phyloP scores from a whole-genome alignment of 2,329 filamentous ascomycete species.

The Pseudogymnoascus sp. region DNA sequence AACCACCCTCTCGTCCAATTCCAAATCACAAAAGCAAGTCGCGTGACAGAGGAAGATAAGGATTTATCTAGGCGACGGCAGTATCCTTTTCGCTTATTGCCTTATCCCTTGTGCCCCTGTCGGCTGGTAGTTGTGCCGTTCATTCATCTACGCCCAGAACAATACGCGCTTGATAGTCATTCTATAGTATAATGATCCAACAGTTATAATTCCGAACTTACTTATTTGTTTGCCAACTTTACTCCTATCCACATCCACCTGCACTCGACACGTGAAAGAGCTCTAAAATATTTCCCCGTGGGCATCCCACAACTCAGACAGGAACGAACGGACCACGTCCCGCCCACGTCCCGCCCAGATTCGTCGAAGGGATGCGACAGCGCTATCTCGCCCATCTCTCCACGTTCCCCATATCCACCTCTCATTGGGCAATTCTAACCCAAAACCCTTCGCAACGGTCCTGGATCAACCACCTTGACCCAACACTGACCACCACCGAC shows the following conservation, averaged over 20 bases:
- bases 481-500: neutral
- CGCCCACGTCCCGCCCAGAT: neutral
- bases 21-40: neutral
- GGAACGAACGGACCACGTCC: neutral
- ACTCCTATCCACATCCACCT: neutral
- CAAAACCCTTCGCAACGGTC: neutral
- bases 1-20: neutral
- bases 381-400: neutral
- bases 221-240: neutral
- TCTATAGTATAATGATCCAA: neutral
- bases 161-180: neutral
- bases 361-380: neutral
- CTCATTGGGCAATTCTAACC: conserved; percentile 1
- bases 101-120: neutral
- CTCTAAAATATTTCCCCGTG: neutral
- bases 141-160: neutral
- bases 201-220: neutral
- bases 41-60: neutral
- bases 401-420: neutral
- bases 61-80: neutral
- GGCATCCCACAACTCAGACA: neutral
- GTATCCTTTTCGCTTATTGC: neutral
- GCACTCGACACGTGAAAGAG: neutral
- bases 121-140: neutral
- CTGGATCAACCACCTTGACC: neutral